Percentiles rank a stretch among this genome's conserved stretches.
These are phyloP conservation scores for Cenchrus fungigraminus DNA, from an alignment of 176 grass and related monocot species.

Conservation along the genomic window DNA sequence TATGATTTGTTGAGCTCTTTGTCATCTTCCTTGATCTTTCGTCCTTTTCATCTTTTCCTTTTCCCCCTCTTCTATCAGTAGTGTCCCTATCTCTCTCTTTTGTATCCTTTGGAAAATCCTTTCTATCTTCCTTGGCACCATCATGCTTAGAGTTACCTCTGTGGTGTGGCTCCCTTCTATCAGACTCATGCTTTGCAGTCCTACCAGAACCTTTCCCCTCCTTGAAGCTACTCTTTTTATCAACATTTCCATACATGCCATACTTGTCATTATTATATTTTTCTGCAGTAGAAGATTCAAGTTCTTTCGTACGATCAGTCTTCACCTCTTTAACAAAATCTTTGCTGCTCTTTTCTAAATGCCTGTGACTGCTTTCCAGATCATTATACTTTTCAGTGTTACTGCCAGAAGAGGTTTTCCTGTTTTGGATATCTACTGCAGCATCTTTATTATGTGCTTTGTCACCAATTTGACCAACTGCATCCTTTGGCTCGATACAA, in stretches of 20 bases:
- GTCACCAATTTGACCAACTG: conserved; percentile 22
- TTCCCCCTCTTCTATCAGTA: conserved; percentile 57
- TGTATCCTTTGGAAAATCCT: conserved; percentile 48
- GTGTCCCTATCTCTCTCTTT: conserved; percentile 63
- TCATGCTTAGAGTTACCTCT: conserved; percentile 48
- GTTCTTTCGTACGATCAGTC: conserved; percentile 38
- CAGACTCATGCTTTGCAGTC: conserved; percentile 36
- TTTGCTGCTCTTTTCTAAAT: conserved; percentile 46
- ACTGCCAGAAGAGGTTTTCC: conserved; percentile 3
- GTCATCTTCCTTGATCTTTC: conserved; percentile 46
- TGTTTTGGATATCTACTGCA: conserved; percentile 30
- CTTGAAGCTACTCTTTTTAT: conserved; percentile 52
- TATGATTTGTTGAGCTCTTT: conserved; percentile 51
- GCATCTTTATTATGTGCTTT: conserved; percentile 22
- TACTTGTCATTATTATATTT: conserved; percentile 50
- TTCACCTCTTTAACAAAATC: conserved; percentile 41
- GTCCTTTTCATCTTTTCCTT: conserved; percentile 53
- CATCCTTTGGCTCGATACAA: conserved; percentile 34
- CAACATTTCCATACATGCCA: conserved; percentile 45
- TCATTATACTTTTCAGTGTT: conserved; percentile 42
- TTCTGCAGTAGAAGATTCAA: conserved; percentile 38
- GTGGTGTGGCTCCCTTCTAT: conserved; percentile 34
- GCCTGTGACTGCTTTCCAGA: conserved; percentile 26
- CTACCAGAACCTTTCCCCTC: conserved; percentile 50
- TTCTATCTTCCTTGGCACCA: conserved; percentile 50